A percentile compares a stretch with the other conserved stretches of the same genome.
Conservation (phyloP, 1,284 basidiomycete genomes). For the Ceratobasidium sp. region DNA sequence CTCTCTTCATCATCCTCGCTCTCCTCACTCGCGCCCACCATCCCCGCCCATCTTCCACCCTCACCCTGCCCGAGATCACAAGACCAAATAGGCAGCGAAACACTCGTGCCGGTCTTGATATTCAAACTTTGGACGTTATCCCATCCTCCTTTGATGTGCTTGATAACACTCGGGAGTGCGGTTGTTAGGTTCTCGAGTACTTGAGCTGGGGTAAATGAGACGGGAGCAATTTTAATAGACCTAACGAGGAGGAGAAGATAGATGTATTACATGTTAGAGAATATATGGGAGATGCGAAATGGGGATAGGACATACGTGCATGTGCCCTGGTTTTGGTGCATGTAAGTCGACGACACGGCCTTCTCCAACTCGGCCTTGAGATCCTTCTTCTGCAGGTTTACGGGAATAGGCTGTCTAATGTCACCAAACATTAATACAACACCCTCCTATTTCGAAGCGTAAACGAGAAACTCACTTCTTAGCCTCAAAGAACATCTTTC, state of each 20-base stretch:
- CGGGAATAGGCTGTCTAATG: conserved; percentile 94
- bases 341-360: conserved; percentile 92
- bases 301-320: conserved; percentile 71
- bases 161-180: conserved; percentile 80
- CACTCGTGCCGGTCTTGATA: conserved; percentile 89
- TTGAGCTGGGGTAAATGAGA: conserved; percentile 78
- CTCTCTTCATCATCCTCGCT: conserved; percentile 45
- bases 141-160: conserved; percentile 82
- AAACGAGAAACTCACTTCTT: conserved; percentile 83
- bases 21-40: conserved; percentile 49
- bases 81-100: conserved; percentile 91
- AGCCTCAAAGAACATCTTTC: conserved; percentile 90
- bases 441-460: not conserved
- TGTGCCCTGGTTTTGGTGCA: conserved; percentile 92
- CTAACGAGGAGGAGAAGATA: conserved; percentile 56
- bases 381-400: conserved; percentile 85
- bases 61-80: conserved; percentile 72
- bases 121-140: conserved; percentile 90
- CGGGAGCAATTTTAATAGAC: conserved; percentile 84
- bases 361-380: conserved; percentile 90
- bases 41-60: conserved; percentile 70
- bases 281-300: conserved; percentile 3
- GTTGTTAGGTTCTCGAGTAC: conserved; percentile 82
- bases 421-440: conserved; percentile 11
- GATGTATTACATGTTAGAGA: too few species aligned